Conservation (phyloP, 2,329 filamentous ascomycete species). For the Diaporthe helianthi region DNA sequence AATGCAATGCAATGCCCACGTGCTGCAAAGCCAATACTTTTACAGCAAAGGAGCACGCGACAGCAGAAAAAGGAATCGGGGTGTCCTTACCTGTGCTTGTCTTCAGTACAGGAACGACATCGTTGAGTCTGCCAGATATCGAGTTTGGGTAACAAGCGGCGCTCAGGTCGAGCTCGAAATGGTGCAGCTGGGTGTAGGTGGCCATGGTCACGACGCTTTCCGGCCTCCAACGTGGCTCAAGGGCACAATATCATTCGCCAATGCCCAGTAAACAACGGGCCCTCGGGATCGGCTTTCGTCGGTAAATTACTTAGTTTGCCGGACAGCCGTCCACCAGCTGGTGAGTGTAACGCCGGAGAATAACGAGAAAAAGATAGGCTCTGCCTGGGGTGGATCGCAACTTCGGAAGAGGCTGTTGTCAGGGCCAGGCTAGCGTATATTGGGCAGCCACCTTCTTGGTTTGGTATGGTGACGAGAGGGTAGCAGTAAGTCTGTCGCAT, state of each 20-base stretch:
- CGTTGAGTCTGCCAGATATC: constrained; percentile 61
- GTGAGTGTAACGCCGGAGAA: constrained; percentile 30
- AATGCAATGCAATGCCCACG: constrained; percentile 1
- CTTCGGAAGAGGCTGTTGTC: constrained; percentile 5
- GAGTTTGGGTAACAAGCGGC: constrained; percentile 52
- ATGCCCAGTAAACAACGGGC: constrained; percentile 3
- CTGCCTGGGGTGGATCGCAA: neutral
- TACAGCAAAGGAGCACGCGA: constrained; percentile 28
- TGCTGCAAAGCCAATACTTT: neutral
- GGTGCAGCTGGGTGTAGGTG: constrained; percentile 33
- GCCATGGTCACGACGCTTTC: constrained; percentile 27
- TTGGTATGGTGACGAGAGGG: constrained; percentile 6
- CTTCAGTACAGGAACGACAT: constrained; percentile 62
- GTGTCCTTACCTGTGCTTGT: constrained; percentile 64
- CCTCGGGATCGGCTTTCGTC: neutral
- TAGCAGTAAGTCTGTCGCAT: neutral
- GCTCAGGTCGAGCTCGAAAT: constrained; percentile 56
- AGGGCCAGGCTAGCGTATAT: constrained; percentile 5
- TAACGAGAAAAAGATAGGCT: constrained; percentile 1
- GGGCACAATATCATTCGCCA: constrained; percentile 24
- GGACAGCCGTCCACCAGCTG: constrained; percentile 17
- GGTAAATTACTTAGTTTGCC: neutral
- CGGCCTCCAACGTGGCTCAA: constrained; percentile 14
- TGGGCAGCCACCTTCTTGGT: constrained; percentile 9
- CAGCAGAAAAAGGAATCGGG: constrained; percentile 30